phyloP scores from a whole-genome alignment of 2,329 filamentous ascomycete species.

The Helicocarpus griseus region DNA sequence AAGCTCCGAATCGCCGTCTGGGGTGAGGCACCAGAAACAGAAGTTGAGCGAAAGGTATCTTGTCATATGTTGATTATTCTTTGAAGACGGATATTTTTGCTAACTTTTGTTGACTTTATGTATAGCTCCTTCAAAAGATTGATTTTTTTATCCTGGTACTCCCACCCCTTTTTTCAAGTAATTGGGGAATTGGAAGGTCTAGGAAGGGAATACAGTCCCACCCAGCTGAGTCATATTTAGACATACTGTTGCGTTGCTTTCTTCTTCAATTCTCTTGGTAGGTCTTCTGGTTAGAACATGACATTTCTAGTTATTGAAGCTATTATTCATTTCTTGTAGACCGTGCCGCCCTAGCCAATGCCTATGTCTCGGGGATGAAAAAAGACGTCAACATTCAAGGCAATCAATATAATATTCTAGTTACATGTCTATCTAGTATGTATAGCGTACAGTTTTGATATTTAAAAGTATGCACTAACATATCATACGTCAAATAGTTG shows the following conservation, averaged over 20 bases:
- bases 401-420: conserved; percentile 8
- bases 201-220: no score
- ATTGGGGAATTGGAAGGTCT: not conserved
- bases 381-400: conserved; percentile 15
- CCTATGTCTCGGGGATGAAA: conserved; percentile 14
- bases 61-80: not conserved
- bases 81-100: not conserved
- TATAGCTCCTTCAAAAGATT: conserved; percentile 37
- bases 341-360: not conserved
- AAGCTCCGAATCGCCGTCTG: not conserved
- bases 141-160: conserved; percentile 37
- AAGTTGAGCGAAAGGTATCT: not conserved
- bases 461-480: not conserved
- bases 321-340: not conserved
- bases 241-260: conserved; percentile 33
- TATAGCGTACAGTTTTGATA: not conserved
- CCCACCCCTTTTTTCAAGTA: not conserved
- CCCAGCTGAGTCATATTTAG: not conserved
- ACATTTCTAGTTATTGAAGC: not conserved
- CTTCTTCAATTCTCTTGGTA: conserved; percentile 29
- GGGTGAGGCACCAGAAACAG: not conserved
- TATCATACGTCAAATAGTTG: not conserved
- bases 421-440: not conserved
- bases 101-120: not conserved
- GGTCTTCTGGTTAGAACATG: not conserved